Percentiles rank a stretch among this genome's conserved stretches.
Evolutionary conservation across 306 rosid genomes (phyloP).

Genomic region (Rubus idaeus): DNA sequence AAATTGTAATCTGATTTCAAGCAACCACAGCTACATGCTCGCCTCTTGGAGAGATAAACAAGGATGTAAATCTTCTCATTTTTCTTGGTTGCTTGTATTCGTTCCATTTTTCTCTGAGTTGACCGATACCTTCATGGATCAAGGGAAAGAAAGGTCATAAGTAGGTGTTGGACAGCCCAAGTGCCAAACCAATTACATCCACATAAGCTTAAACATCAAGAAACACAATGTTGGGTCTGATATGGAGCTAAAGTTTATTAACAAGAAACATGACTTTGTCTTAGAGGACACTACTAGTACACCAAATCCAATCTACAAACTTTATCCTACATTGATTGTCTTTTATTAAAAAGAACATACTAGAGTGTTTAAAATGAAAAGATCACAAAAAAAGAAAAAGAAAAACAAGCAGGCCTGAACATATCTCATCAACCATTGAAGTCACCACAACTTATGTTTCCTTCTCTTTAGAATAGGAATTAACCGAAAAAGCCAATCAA

Average conservation of each 20-base stretch:
- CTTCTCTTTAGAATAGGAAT: background rate
- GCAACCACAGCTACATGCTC: slow-evolving; percentile 85
- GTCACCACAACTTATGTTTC: background rate
- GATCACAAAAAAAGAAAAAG: background rate
- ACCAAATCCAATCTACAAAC: background rate
- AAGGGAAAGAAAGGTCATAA: background rate
- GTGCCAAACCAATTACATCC: background rate
- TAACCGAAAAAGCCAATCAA: background rate
- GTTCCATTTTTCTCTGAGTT: slow-evolving; percentile 70
- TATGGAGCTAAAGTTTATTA: background rate
- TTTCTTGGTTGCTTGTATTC: slow-evolving; percentile 61
- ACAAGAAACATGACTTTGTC: background rate
- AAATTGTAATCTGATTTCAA: slow-evolving; percentile 78
- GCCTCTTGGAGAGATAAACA: slow-evolving; percentile 68
- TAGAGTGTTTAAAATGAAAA: background rate
- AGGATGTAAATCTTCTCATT: slow-evolving; percentile 53
- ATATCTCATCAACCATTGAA: background rate
- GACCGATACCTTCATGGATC: slow-evolving; percentile 53
- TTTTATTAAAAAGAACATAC: background rate
- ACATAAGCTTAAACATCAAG: background rate
- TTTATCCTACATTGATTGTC: background rate
- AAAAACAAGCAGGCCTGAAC: background rate
- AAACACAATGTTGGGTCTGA: background rate
- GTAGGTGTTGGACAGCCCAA: background rate
- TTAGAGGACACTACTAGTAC: background rate